Conservation (phyloP, 2,329 filamentous ascomycete species). For the Chrysoporthe cubensis region DNA sequence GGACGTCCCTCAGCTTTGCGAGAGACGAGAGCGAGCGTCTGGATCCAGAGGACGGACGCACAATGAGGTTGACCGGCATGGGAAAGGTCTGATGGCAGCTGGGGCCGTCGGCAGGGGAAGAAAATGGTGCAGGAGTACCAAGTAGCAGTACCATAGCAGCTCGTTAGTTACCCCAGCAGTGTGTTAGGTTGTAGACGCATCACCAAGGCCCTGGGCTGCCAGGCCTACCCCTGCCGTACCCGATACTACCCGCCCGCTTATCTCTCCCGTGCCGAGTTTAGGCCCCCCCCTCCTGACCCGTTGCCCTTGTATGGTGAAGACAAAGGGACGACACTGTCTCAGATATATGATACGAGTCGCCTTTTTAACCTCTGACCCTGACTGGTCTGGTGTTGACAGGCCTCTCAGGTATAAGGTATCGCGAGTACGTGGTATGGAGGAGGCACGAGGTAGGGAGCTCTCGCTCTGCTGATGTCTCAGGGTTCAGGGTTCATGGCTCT, state of each 20-base stretch:
- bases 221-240: slow-evolving; percentile 1
- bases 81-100: background rate
- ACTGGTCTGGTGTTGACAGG: too few species aligned
- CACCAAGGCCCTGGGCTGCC: background rate
- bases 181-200: background rate
- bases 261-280: slow-evolving; percentile 3
- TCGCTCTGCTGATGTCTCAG: too few species aligned
- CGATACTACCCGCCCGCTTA: slow-evolving; percentile 3
- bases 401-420: too few species aligned
- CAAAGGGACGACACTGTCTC: background rate
- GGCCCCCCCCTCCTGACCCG: background rate
- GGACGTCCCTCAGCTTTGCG: background rate
- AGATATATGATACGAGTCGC: too few species aligned
- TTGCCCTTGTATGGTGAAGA: background rate
- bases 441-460: too few species aligned
- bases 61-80: background rate
- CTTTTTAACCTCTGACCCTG: too few species aligned
- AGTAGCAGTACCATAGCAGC: background rate
- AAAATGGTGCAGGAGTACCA: background rate
- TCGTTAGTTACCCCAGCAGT: background rate
- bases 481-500: too few species aligned
- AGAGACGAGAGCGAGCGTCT: slow-evolving; percentile 1
- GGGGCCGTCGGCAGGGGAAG: background rate
- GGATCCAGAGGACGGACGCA: background rate
- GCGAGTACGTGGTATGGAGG: too few species aligned